phyloP scores from a whole-genome alignment of 139 green algal genomes.

The Micractinium conductrix region DNA sequence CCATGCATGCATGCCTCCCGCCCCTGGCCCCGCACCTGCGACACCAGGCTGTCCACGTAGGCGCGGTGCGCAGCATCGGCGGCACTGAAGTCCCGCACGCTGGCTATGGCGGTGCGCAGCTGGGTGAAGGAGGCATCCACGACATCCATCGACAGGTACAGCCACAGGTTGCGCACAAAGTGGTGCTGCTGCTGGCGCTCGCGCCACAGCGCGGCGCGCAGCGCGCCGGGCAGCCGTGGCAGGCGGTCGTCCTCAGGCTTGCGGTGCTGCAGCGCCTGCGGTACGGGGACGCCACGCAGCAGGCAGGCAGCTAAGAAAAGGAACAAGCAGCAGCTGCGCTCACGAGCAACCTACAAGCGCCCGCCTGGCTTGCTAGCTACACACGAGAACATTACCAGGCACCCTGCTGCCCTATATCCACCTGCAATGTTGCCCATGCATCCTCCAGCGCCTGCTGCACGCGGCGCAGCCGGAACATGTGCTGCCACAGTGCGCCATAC shows the following conservation, averaged over 20 bases:
- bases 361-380: too few relatives aligned
- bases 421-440: conserved; percentile 63
- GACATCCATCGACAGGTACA: conserved; percentile 78
- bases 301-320: too few relatives aligned
- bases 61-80: conserved; percentile 67
- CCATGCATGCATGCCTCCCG: not conserved
- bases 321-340: too few relatives aligned
- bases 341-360: too few relatives aligned
- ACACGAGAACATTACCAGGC: too few relatives aligned
- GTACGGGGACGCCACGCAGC: too few relatives aligned
- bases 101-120: conserved; percentile 59
- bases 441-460: conserved; percentile 76
- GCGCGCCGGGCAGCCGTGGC: not conserved
- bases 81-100: conserved; percentile 74
- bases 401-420: too few relatives aligned
- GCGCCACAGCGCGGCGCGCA: conserved; percentile 56
- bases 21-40: conserved; percentile 9
- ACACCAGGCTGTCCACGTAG: conserved; percentile 62
- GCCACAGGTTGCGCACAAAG: conserved; percentile 57
- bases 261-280: conserved; percentile 29
- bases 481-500: conserved; percentile 86
- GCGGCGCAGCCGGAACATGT: conserved; percentile 83
- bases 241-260: not conserved
- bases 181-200: conserved; percentile 84
- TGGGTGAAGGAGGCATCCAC: conserved; percentile 69